Conservation (phyloP, 768 basidiomycete genomes). For the Termitomyces titanicus region DNA sequence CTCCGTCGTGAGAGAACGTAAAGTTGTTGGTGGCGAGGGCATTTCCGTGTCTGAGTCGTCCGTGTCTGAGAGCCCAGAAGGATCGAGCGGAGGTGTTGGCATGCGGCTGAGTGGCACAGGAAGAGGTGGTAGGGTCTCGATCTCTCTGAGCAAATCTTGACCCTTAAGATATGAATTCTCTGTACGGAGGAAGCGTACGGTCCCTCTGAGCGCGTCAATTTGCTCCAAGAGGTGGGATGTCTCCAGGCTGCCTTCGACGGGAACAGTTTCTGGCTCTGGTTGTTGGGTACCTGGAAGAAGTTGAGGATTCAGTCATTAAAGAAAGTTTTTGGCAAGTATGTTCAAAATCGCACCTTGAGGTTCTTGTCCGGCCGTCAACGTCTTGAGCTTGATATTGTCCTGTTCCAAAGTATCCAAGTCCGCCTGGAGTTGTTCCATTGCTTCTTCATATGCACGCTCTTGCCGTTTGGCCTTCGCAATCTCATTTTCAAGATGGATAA, state of each 20-base stretch:
- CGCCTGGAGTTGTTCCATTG: constrained; percentile 87
- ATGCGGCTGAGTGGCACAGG: constrained; percentile 41
- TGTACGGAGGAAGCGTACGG: constrained; percentile 87
- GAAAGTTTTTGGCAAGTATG: background rate
- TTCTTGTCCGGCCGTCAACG: constrained; percentile 60
- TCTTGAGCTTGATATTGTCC: constrained; percentile 83
- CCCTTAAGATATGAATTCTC: constrained; percentile 95
- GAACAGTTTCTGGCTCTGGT: constrained; percentile 55
- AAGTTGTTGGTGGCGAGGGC: constrained; percentile 41
- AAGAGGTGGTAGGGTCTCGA: constrained; percentile 71
- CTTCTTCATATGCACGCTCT: constrained; percentile 87
- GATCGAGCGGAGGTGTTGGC: constrained; percentile 64
- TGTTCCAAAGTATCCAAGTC: constrained; percentile 86
- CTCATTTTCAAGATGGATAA: constrained; percentile 77
- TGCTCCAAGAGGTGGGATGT: constrained; percentile 88
- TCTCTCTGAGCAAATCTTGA: constrained; percentile 82
- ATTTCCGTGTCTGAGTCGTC: constrained; percentile 53
- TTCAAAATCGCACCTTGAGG: constrained; percentile 53
- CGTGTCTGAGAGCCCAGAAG: constrained; percentile 66
- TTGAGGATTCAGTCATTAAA: background rate
- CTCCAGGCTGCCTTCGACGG: constrained; percentile 79
- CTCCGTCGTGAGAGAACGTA: constrained; percentile 73
- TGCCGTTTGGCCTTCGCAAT: constrained; percentile 81
- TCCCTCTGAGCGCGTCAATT: constrained; percentile 89
- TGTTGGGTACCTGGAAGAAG: constrained; percentile 43